Percentiles rank a stretch among this genome's conserved stretches.
Conservation (phyloP, 768 basidiomycete species). For the Termitomyces sp. region DNA sequence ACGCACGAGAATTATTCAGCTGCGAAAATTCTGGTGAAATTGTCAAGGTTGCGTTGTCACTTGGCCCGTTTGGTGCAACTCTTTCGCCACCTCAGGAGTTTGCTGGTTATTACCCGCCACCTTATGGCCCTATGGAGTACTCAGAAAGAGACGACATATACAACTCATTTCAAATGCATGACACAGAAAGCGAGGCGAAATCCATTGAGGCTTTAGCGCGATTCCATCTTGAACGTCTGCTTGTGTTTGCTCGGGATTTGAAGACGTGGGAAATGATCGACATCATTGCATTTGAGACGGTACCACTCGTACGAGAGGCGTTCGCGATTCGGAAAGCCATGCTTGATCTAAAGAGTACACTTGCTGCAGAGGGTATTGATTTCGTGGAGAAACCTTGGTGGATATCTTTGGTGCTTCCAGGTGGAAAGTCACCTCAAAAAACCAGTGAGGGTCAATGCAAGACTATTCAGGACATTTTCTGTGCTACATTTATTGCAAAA, state of each 20-base stretch:
- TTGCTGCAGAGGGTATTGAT: slow-evolving; percentile 2
- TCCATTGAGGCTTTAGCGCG: slow-evolving; percentile 47
- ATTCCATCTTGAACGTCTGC: slow-evolving; percentile 62
- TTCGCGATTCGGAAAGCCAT: slow-evolving; percentile 61
- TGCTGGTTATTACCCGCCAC: slow-evolving; percentile 68
- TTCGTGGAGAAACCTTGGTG: slow-evolving; percentile 58
- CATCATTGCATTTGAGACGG: slow-evolving; percentile 71
- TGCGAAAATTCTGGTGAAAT: slow-evolving; percentile 17
- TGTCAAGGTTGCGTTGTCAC: slow-evolving; percentile 55
- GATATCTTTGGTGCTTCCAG: slow-evolving; percentile 62
- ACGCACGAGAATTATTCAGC: slow-evolving; percentile 32
- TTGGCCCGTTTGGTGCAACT: slow-evolving; percentile 72
- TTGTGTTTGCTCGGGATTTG: slow-evolving; percentile 41
- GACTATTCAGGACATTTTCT: slow-evolving; percentile 35
- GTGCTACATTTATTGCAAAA: slow-evolving; percentile 26
- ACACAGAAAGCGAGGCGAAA: slow-evolving; percentile 21
- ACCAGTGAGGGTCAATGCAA: slow-evolving; percentile 16
- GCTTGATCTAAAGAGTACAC: slow-evolving; percentile 22
- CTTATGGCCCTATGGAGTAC: slow-evolving; percentile 56
- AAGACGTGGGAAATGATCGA: slow-evolving; percentile 53
- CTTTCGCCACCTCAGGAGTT: slow-evolving; percentile 66
- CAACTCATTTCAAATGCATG: slow-evolving; percentile 34
- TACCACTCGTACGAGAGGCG: slow-evolving; percentile 63
- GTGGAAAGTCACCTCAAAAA: slow-evolving; percentile 39
- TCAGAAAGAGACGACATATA: slow-evolving; percentile 25